A percentile compares a stretch with the other conserved stretches of the same genome.
These are phyloP conservation scores for Aethionema arabicum DNA, from an alignment of 345 rosid species.

Conservation along the genomic window DNA sequence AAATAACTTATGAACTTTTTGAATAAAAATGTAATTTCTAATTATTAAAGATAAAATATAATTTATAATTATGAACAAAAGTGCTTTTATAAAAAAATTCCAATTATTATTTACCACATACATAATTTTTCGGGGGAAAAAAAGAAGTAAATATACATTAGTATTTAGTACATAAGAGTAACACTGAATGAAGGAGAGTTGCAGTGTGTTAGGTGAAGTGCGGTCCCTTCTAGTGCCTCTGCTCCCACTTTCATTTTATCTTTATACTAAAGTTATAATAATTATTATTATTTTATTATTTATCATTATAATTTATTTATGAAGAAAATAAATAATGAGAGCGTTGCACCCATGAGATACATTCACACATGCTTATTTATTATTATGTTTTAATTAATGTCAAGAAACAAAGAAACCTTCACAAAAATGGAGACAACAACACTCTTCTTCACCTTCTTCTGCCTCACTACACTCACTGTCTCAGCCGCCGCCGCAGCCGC, in stretches of 20 bases:
- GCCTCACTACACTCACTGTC: conserved; percentile 1
- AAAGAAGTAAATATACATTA: conserved; percentile 1
- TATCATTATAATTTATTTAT: conserved; percentile 16
- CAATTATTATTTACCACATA: no score
- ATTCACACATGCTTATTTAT: conserved; percentile 28
- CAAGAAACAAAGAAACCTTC: conserved; percentile 7
- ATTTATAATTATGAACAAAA: no score
- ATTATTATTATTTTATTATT: no score
- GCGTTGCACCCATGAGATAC: conserved; percentile 10
- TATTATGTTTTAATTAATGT: conserved; percentile 4
- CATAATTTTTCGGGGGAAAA: no score
- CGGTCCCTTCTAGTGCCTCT: conserved; percentile 32
- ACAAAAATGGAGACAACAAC: conserved; percentile 33
- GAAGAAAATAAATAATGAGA: background rate
- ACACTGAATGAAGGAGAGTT: conserved; percentile 15
- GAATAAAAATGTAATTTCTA: no score
- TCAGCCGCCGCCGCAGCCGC: conserved; percentile 11
- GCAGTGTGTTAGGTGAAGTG: conserved; percentile 36
- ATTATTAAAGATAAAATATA: no score
- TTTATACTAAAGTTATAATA: conserved; percentile 4
- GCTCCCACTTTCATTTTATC: conserved; percentile 33
- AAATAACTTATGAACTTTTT: no score
- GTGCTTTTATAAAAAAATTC: no score
- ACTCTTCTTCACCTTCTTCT: conserved; percentile 26
- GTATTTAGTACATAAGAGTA: conserved; percentile 5